Evolutionary conservation across 176 grass and related monocot species (phyloP).

Genomic region (Tuctoria greenei): DNA sequence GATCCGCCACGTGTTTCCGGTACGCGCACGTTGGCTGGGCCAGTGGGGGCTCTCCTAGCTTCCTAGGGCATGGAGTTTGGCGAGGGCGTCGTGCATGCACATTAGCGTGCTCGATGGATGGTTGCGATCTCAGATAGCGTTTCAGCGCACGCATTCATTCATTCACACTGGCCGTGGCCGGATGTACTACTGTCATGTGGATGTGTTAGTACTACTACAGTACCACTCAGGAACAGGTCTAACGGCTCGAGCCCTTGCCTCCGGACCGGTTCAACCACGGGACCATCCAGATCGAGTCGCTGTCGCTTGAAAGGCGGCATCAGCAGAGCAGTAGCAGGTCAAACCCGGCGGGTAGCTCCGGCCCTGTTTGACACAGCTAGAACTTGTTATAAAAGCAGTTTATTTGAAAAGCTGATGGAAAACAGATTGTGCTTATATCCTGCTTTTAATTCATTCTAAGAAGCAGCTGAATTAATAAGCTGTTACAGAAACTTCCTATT

Average conservation of each 20-base stretch:
- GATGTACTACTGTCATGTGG: no score
- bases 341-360: background rate
- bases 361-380: background rate
- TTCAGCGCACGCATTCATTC: background rate
- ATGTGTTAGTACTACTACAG: no score
- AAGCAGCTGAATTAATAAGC: no score
- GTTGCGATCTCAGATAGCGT: background rate
- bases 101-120: background rate
- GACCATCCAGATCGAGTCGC: background rate
- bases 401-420: no score
- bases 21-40: background rate
- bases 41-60: no score
- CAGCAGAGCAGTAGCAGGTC: background rate
- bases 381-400: background rate
- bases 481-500: no score
- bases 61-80: no score
- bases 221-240: background rate
- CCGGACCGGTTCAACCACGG: background rate
- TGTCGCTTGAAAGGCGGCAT: background rate
- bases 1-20: conserved; percentile 31
- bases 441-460: no score
- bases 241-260: background rate
- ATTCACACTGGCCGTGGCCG: background rate
- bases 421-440: no score
- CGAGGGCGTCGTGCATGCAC: conserved; percentile 8